Evolutionary conservation across 1,284 basidiomycete species (phyloP), one percentile per base, ranked within the genome.

Genomic region (Pseudozyma sp.): DNA sequence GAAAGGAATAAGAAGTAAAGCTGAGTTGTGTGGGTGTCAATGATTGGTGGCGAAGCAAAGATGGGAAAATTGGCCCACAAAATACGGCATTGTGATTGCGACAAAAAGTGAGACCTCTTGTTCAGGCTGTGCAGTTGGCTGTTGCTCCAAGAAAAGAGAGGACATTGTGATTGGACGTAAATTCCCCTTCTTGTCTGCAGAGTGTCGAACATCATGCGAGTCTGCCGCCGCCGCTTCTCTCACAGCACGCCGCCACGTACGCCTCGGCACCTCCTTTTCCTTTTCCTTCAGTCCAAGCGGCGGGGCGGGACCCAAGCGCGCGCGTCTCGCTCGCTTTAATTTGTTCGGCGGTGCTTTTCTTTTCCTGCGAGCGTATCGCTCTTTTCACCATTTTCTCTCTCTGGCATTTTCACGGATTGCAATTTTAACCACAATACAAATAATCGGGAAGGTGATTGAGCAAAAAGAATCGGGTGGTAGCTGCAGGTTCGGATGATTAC

Each of bases 141-240:
- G 51, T 25, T 18, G 35, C 38, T n/a, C 16, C 51, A 52, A 31
- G 42, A 51, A 51, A 51, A 51, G 12, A 51, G 49, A n/a, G 36
- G n/a, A 3, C n/a, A 12, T 39, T 52, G 5, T 39, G 39, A 52
- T 52, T 52, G 42, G 51, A 35, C n/a, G n/a, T n/a, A n/a, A n/a
- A n/a, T n/a, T n/a, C n/a, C n/a, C n/a, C n/a, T n/a, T n/a, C n/a
- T n/a, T 16, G 12, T 12, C 11, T 25, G 21, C 25, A 25, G 36
- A 19, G 6, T 34, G 53, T 31, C n/a, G 18, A 57, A 49, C 36
- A 49, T 40, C 54, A 49, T 49, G 45, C 38, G 54, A 48, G 54
- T 48, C 53, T 48, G 47, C 14, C 16, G 25, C 25, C 25, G 25
- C 45, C 19, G 45, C 19, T 50, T 34, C 47, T 55, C 25, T 31